These are phyloP conservation scores for Penicillium sp. DNA, from an alignment of 2,329 filamentous ascomycete genomes.

Conservation along the genomic window DNA sequence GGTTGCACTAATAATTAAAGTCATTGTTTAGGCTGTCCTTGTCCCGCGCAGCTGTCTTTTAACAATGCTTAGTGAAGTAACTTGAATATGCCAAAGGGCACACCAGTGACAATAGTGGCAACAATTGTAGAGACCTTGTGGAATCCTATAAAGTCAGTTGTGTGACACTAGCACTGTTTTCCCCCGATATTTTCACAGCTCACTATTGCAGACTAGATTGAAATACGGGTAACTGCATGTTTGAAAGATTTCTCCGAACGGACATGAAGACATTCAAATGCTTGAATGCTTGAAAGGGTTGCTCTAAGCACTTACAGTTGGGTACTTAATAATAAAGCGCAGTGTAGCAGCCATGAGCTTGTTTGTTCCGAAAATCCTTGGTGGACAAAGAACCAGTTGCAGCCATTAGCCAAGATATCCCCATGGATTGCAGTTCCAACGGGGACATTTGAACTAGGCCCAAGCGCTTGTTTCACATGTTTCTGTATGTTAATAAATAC, in stretches of 20 bases:
- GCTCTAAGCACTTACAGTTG: not conserved
- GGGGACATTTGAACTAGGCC: not conserved
- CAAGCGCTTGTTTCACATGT: not conserved
- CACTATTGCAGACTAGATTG: not conserved
- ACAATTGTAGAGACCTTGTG: not conserved
- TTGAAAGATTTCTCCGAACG: not conserved
- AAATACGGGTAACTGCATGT: conserved; percentile 1
- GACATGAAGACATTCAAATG: not conserved
- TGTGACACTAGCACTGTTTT: not conserved
- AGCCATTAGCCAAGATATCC: not conserved
- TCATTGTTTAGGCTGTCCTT: not conserved
- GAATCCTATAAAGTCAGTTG: not conserved
- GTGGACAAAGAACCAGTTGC: not conserved
- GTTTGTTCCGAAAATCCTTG: not conserved
- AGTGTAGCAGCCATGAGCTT: not conserved
- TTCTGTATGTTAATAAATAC: not conserved
- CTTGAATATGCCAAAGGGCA: not conserved
- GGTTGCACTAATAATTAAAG: not conserved
- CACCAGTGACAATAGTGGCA: not conserved
- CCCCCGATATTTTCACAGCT: not conserved
- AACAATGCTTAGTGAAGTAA: not conserved
- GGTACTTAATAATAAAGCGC: not conserved
- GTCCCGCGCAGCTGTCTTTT: not conserved
- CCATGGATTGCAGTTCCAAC: not conserved
- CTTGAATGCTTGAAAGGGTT: not conserved